These are phyloP conservation scores for Coemansia sp. DNA, from an alignment of 192 early-diverging fungal genomes.

Conservation along the genomic window DNA sequence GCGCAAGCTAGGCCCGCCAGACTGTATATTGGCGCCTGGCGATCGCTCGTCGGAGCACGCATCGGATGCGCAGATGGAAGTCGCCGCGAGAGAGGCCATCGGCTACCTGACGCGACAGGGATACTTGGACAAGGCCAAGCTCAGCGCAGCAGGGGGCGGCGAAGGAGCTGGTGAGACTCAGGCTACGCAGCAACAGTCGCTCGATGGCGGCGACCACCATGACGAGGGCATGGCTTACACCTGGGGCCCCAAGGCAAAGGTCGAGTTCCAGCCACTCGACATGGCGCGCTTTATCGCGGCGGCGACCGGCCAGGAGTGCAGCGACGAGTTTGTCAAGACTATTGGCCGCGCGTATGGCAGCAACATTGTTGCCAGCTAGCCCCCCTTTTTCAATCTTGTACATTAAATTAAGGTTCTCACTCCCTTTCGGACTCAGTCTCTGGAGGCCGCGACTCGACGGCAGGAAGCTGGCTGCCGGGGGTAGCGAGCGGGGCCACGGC, in stretches of 20 bases:
- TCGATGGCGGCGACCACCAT: conserved; percentile 2
- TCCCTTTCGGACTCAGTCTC: neutral
- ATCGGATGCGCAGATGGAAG: conserved; percentile 37
- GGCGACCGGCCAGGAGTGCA: conserved; percentile 40
- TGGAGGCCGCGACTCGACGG: neutral
- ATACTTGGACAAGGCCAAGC: conserved; percentile 29
- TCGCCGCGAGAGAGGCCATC: conserved; percentile 29
- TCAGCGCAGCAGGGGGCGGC: neutral
- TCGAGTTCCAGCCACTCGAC: conserved; percentile 37
- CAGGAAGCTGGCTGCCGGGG: neutral
- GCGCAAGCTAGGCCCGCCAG: conserved; percentile 42
- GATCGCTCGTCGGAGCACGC: neutral
- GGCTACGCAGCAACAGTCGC: conserved; percentile 26
- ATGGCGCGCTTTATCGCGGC: conserved; percentile 48
- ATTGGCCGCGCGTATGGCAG: conserved; percentile 44
- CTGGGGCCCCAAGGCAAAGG: conserved; percentile 45
- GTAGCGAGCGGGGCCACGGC: neutral
- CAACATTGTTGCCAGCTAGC: conserved; percentile 10
- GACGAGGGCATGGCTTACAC: conserved; percentile 29
- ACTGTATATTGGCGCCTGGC: conserved; percentile 5
- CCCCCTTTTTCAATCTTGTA: neutral
- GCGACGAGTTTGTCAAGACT: conserved; percentile 32
- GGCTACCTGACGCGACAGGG: conserved; percentile 18
- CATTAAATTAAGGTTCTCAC: neutral
- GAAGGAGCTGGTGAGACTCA: conserved; percentile 18